Evolutionary conservation across 2,329 filamentous ascomycete species (phyloP).

Genomic region (Grosmannia clavigera): DNA sequence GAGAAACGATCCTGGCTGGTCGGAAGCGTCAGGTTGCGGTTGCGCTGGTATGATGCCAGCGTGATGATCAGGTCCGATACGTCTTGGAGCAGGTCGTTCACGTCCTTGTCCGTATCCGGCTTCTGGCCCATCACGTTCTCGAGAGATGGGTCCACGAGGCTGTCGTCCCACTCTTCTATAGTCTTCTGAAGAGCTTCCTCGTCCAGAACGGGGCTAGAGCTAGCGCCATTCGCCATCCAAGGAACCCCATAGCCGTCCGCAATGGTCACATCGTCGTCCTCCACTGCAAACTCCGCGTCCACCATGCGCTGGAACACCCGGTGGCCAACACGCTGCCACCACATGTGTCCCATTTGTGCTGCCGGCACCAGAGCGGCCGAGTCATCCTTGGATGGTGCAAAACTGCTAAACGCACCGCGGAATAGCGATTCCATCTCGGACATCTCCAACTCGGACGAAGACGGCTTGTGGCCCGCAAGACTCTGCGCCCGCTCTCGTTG

Average conservation of each 20-base stretch:
- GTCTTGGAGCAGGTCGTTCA: conserved; percentile 58
- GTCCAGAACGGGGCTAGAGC: conserved; percentile 23
- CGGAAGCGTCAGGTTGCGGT: conserved; percentile 58
- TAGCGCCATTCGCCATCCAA: conserved; percentile 19
- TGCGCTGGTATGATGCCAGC: conserved; percentile 65
- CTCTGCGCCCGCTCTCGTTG: conserved; percentile 63
- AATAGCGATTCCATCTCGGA: conserved; percentile 65
- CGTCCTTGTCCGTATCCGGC: conserved; percentile 43
- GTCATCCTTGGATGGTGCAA: conserved; percentile 65
- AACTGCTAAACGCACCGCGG: conserved; percentile 65
- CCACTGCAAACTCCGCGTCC: conserved; percentile 31
- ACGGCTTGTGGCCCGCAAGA: conserved; percentile 46
- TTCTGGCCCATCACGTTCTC: conserved; percentile 39
- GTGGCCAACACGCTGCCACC: conserved; percentile 64
- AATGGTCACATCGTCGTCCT: conserved; percentile 22
- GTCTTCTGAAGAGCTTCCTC: conserved; percentile 39
- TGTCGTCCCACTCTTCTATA: conserved; percentile 47
- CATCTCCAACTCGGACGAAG: conserved; percentile 42
- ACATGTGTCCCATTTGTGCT: conserved; percentile 54
- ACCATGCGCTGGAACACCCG: conserved; percentile 53
- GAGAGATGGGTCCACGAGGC: conserved; percentile 43
- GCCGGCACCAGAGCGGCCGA: conserved; percentile 57
- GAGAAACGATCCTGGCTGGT: conserved; percentile 49
- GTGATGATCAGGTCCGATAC: conserved; percentile 68
- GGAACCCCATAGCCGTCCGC: conserved; percentile 18